Conservation (phyloP, 1,284 basidiomycete species). For the Athelia psychrophila region DNA sequence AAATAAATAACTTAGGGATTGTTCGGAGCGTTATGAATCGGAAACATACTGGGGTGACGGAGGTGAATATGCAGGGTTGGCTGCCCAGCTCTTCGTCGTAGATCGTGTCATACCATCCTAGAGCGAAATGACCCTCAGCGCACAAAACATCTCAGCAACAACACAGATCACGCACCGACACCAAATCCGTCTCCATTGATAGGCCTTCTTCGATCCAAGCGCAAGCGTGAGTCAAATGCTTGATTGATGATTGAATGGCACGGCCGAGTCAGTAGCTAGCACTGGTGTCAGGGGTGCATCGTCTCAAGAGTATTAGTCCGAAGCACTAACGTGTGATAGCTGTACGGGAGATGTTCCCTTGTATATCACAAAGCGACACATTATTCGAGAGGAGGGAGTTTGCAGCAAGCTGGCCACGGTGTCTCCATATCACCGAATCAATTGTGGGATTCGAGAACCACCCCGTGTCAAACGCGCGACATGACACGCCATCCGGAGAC, state of each 20-base stretch:
- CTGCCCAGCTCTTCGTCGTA: conserved; percentile 79
- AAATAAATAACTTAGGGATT: neutral
- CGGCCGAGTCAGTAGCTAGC: conserved; percentile 82
- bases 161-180: conserved; percentile 64
- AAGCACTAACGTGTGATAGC: conserved; percentile 68
- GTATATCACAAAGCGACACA: conserved; percentile 91
- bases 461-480: neutral
- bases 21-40: neutral
- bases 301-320: neutral
- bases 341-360: conserved; percentile 88
- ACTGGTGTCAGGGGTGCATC: conserved; percentile 11
- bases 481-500: too few relatives aligned
- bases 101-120: conserved; percentile 84
- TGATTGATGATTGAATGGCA: conserved; percentile 97
- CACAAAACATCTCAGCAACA: neutral
- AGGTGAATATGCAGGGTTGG: conserved; percentile 94
- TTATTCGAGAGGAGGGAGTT: conserved; percentile 22
- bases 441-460: conserved; percentile 6
- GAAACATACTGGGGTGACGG: conserved; percentile 80
- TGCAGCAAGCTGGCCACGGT: too few relatives aligned
- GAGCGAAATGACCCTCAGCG: neutral
- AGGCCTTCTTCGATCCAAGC: conserved; percentile 77
- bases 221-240: conserved; percentile 87
- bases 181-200: conserved; percentile 98
- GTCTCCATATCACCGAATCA: neutral